phyloP scores from a whole-genome alignment of 257 asterid genomes.

The Pogostemon cablin region DNA sequence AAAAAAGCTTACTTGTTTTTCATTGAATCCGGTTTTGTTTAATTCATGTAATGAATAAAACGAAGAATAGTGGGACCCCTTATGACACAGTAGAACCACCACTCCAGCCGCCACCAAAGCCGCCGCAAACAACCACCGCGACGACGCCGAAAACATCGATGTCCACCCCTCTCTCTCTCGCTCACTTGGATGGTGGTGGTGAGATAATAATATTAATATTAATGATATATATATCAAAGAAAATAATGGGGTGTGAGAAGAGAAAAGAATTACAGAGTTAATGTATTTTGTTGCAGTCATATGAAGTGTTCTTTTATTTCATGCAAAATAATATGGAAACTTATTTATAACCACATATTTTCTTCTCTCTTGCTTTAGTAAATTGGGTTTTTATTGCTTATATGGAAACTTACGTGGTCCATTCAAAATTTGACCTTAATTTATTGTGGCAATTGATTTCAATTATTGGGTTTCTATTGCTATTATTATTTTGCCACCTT shows the following conservation, averaged over 20 bases:
- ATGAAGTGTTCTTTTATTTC: conserved; percentile 19
- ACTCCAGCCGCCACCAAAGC: conserved; percentile 26
- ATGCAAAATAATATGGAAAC: conserved; percentile 38
- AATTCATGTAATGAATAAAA: conserved; percentile 22
- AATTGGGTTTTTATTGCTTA: neutral
- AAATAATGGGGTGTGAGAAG: conserved; percentile 44
- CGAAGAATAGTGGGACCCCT: conserved; percentile 1
- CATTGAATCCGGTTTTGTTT: neutral
- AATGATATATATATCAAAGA: neutral
- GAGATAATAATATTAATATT: neutral
- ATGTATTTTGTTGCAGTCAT: neutral
- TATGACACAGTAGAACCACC: conserved; percentile 28
- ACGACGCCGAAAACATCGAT: conserved; percentile 11
- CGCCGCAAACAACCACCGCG: conserved; percentile 29
- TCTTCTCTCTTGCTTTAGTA: neutral
- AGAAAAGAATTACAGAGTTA: conserved; percentile 39
- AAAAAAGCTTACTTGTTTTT: conserved; percentile 30
- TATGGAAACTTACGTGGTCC: neutral
- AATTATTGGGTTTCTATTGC: no score
- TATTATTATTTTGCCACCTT: no score
- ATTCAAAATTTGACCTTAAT: neutral
- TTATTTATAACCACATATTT: conserved; percentile 9
- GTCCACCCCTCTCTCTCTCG: neutral
- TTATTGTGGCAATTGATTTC: neutral
- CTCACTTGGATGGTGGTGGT: neutral